Base-by-base conservation (phyloP, 176 grass and related monocot genomes). In the Microstegium vimineum region DNA sequence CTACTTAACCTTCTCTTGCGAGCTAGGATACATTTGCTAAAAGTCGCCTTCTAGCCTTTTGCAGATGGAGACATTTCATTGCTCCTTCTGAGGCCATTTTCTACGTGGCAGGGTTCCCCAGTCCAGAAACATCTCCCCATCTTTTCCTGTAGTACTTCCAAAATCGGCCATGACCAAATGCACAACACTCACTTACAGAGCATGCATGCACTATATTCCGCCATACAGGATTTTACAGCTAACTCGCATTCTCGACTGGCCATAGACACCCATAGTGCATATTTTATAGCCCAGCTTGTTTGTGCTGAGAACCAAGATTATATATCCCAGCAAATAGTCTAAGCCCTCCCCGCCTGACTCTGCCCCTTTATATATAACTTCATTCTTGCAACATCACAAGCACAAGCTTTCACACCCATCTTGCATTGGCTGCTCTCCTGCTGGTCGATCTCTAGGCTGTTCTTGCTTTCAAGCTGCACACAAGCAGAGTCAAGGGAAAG, bases 51-150 rank as follows among this genome's bases (percentile, higher is more conserved):
- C 61, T 36, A 54, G 16, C 76, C 74, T 71, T 89, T 47, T 80
- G 72, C 89, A 84, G 81, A 89, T 87, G 51, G 84, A 75, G 87
- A 95, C 87, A 92, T 73, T 40, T 74, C 87, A 73, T 90, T 84
- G 81, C 87, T 83, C 66, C 62, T 90, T 95, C 79, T 95, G 77
- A 90, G 90, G 90, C 93, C 70, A 91, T 56, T 86, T 92, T 88
- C 78, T 82, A n/a, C n/a, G 66, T 80, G 93, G 87, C 85, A 86
- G 90, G 75, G 83, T 95, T 90, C 68, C 93, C 93, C 83, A 79
- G 73, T 90, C 86, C 86, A 88, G 79, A 81, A 87, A 95, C 90
- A 95, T 66, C 1, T 30, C 65, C 33, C 90, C 90, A 78, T 63
- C 59, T 91, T 80, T 88, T 88, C 84, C 81, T 84, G 82, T 84